A percentile compares a stretch with the other conserved stretches of the same genome.
Evolutionary conservation across 345 rosid species (phyloP).

Genomic region (Citropsis articulata): DNA sequence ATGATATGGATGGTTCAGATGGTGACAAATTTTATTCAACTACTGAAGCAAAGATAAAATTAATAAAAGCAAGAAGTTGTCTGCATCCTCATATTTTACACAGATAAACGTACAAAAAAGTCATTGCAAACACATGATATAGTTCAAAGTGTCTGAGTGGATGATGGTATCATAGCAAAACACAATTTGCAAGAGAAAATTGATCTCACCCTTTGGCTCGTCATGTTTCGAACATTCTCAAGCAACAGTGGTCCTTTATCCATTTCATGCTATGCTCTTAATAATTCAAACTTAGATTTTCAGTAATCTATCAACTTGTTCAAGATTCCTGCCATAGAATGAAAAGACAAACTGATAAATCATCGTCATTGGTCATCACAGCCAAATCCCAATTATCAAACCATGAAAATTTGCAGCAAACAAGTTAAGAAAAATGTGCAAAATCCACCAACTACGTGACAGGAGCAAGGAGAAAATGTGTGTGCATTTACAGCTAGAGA

Average conservation of each 20-base stretch:
- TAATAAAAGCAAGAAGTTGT: background rate
- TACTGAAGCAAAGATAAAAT: background rate
- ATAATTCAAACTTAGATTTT: constrained; percentile 17
- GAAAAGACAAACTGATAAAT: background rate
- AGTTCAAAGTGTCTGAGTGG: background rate
- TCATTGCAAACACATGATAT: background rate
- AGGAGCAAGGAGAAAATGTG: background rate
- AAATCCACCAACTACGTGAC: background rate
- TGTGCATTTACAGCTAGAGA: background rate
- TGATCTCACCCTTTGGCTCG: constrained; percentile 37
- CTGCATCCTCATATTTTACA: background rate
- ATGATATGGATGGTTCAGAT: background rate
- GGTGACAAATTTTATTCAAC: background rate
- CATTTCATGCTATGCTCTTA: constrained; percentile 33
- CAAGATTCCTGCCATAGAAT: constrained; percentile 5
- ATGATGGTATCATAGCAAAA: background rate
- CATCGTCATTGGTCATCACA: background rate
- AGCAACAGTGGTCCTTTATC: constrained; percentile 23
- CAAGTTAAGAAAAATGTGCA: background rate
- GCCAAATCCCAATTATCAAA: background rate
- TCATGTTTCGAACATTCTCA: constrained; percentile 30
- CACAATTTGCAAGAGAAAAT: background rate
- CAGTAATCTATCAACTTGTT: background rate
- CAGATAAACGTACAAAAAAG: background rate
- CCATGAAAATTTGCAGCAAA: background rate